These are phyloP conservation scores for Cystofilobasidium capitatum DNA, from an alignment of 768 basidiomycete genomes.

Conservation along the genomic window DNA sequence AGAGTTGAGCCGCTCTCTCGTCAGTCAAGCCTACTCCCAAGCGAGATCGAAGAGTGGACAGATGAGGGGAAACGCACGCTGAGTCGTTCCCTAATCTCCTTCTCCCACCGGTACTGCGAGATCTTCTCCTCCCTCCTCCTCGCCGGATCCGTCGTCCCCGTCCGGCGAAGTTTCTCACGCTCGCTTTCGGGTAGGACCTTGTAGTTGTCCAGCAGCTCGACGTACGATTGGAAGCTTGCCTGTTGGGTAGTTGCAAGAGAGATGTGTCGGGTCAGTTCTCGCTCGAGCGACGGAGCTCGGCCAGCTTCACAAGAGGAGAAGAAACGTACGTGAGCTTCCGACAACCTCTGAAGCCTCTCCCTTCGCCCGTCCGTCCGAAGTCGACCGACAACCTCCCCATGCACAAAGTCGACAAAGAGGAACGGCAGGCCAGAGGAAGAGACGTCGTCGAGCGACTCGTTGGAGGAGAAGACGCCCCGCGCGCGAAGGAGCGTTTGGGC, in stretches of 20 bases:
- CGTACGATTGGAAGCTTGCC: slow-evolving; percentile 33
- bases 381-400: slow-evolving; percentile 35
- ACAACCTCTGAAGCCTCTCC: slow-evolving; percentile 32
- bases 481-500: slow-evolving; percentile 20
- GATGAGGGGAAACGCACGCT: slow-evolving; percentile 46
- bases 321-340: slow-evolving; percentile 34
- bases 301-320: not conserved
- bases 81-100: slow-evolving; percentile 60
- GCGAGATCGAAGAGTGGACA: not conserved
- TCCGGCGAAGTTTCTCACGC: slow-evolving; percentile 26
- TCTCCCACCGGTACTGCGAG: slow-evolving; percentile 77
- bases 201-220: slow-evolving; percentile 34
- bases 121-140: slow-evolving; percentile 79
- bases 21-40: not conserved
- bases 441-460: slow-evolving; percentile 38
- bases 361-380: slow-evolving; percentile 32
- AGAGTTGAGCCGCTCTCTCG: not conserved
- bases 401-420: slow-evolving; percentile 37
- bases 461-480: slow-evolving; percentile 39
- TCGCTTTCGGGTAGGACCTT: slow-evolving; percentile 32
- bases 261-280: not conserved
- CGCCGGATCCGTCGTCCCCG: slow-evolving; percentile 48
- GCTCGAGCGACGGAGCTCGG: too few species aligned
- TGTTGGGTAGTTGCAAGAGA: not conserved
- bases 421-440: slow-evolving; percentile 37